Conservation (phyloP, 306 rosid genomes). For the Hippophae gyantsensis region DNA sequence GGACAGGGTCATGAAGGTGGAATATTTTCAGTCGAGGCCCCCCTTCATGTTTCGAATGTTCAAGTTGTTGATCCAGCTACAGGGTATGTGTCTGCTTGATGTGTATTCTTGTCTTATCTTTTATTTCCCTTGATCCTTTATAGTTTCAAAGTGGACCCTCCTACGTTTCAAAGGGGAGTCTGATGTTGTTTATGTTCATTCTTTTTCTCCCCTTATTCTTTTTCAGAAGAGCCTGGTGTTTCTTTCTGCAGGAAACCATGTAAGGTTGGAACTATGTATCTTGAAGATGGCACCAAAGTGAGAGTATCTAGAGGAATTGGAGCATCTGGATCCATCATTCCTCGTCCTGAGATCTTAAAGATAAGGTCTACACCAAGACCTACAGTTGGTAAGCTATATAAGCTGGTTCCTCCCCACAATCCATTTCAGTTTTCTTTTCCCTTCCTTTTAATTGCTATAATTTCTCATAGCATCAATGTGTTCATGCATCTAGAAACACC, state of each 20-base stretch:
- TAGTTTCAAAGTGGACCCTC: too few relatives aligned
- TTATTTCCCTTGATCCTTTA: too few relatives aligned
- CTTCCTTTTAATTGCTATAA: too few relatives aligned
- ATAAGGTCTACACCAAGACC: slow-evolving; percentile 85
- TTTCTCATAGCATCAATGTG: too few relatives aligned
- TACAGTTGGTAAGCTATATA: slow-evolving; percentile 43
- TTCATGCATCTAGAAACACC: too few relatives aligned
- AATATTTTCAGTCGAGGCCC: slow-evolving; percentile 87
- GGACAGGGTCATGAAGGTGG: slow-evolving; percentile 99
- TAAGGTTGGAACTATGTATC: slow-evolving; percentile 72
- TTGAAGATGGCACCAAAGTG: slow-evolving; percentile 91
- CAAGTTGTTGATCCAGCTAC: slow-evolving; percentile 80
- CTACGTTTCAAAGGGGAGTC: too few relatives aligned
- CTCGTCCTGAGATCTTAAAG: slow-evolving; percentile 86
- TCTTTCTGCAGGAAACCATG: slow-evolving; percentile 63
- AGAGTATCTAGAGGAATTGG: slow-evolving; percentile 82
- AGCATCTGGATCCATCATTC: slow-evolving; percentile 73
- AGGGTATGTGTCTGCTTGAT: slow-evolving; percentile 33
- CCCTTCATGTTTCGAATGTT: slow-evolving; percentile 81
- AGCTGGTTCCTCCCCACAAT: neutral
- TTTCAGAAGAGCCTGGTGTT: neutral
- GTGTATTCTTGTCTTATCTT: too few relatives aligned
- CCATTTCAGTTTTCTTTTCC: neutral
- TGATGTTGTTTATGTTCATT: too few relatives aligned
- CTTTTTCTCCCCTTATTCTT: neutral